Evolutionary conservation across 177 flowering plant species (phyloP), one percentile per base, ranked within the genome.

Genomic region (Tripterygium wilfordii): DNA sequence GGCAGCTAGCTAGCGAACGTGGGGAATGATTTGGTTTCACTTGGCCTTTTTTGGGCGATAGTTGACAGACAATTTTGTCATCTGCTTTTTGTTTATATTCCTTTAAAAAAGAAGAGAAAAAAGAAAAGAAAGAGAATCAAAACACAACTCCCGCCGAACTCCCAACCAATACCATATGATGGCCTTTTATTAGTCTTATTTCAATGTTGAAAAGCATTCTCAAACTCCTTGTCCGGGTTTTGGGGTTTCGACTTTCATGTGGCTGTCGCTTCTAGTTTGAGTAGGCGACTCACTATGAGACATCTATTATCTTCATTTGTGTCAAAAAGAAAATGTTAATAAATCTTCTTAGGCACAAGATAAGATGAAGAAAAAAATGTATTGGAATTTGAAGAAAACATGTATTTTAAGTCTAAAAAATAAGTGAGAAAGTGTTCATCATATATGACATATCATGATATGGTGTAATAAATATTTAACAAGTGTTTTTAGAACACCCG

Each of bases 1-100:
- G 4, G 13, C 12, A 31, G 49, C 10, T 33, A 33, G n/a, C n/a
- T n/a, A 48, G 38, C 38, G 54, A 63, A 63, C 54, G 67, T 63
- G 67, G 42, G 62, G 62, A 51, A 57, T 63, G 62, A 63, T 63
- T 63, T 58, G 48, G 14, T 52, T 46, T 43, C 4, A 3, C 36
- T 17, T 44, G 37, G 41, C 36, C 54, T 40, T 49, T 41, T 13
- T 29, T 29, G 5, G 5, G 5, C 10, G 10, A 29, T 29, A 18
- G 25, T 27, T 10, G 57, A 36, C 33, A 53, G 41, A 41, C 42
- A 24, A 32, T 45, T 27, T 37, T 17, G 17, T 36, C 4, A 44
- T 33, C n/a, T 40, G 10, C 35, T 35, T 30, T 40, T 37, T 29
- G 29, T 30, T 48, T 47, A 26, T 31, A 28, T 36, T 56, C 27